Evolutionary conservation across 2,329 filamentous ascomycete genomes (phyloP).

Genomic region (Colletotrichum sublineola): DNA sequence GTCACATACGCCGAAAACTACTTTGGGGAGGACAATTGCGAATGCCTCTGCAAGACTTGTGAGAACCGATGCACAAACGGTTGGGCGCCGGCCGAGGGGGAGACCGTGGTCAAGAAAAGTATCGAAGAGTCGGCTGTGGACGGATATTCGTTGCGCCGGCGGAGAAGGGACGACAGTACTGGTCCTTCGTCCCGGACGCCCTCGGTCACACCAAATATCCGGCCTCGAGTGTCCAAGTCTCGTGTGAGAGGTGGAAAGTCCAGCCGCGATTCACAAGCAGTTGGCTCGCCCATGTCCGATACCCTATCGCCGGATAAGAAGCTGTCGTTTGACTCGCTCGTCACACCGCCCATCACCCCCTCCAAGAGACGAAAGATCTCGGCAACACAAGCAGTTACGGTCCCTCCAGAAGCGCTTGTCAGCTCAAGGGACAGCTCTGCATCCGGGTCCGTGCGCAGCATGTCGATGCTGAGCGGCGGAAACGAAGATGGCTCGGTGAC

Average conservation of each 20-base stretch:
- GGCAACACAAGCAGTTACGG: slow-evolving; percentile 45
- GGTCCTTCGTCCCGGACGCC: slow-evolving; percentile 67
- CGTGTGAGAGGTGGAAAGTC: slow-evolving; percentile 46
- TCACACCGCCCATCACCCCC: slow-evolving; percentile 68
- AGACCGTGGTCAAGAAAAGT: slow-evolving; percentile 61
- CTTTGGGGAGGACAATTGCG: slow-evolving; percentile 94
- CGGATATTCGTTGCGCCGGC: slow-evolving; percentile 69
- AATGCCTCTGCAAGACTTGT: slow-evolving; percentile 92
- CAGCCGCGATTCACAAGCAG: slow-evolving; percentile 41
- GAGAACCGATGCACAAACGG: slow-evolving; percentile 83
- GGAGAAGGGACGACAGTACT: slow-evolving; percentile 65
- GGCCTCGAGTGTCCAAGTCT: slow-evolving; percentile 45
- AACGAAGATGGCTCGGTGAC: slow-evolving; percentile 52
- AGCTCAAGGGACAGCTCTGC: slow-evolving; percentile 57
- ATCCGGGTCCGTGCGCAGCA: slow-evolving; percentile 47
- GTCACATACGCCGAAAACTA: slow-evolving; percentile 97
- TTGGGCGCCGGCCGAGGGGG: slow-evolving; percentile 74
- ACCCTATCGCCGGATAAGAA: slow-evolving; percentile 51
- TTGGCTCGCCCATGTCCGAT: slow-evolving; percentile 48
- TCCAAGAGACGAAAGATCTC: slow-evolving; percentile 62
- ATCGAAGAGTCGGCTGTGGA: slow-evolving; percentile 66
- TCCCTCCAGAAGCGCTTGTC: slow-evolving; percentile 42
- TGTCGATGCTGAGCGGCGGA: slow-evolving; percentile 50
- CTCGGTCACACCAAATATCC: slow-evolving; percentile 55
- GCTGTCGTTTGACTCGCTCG: slow-evolving; percentile 58